These are phyloP conservation scores for Lachancea meyersii DNA, from an alignment of 805 yeast genomes.

Conservation along the genomic window DNA sequence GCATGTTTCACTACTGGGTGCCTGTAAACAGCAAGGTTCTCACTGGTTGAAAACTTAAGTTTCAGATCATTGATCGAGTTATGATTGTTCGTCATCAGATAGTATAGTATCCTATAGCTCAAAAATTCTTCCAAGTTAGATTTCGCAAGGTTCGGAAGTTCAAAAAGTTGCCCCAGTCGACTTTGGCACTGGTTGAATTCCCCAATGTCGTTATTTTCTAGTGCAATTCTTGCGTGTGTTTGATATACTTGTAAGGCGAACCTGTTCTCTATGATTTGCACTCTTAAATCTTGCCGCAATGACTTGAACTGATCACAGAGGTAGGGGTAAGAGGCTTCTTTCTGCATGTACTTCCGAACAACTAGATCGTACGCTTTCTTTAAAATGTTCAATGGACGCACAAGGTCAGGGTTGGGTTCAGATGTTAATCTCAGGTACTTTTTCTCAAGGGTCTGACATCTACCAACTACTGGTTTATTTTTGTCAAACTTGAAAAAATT, in stretches of 20 bases:
- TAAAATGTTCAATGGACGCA: constrained; percentile 65
- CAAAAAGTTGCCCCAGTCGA: constrained; percentile 61
- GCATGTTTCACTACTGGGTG: constrained; percentile 24
- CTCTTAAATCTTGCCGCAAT: constrained; percentile 86
- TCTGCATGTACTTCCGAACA: constrained; percentile 43
- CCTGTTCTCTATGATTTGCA: constrained; percentile 74
- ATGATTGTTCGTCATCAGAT: constrained; percentile 63
- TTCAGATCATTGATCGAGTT: constrained; percentile 22
- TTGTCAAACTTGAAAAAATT: constrained; percentile 31
- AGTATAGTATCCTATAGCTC: constrained; percentile 67
- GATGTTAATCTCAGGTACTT: constrained; percentile 79
- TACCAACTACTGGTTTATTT: constrained; percentile 50
- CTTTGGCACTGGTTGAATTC: constrained; percentile 95
- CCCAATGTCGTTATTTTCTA: constrained; percentile 78
- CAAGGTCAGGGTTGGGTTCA: constrained; percentile 79
- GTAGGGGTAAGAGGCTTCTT: constrained; percentile 61
- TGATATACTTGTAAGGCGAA: constrained; percentile 79
- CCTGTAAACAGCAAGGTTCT: constrained; percentile 13
- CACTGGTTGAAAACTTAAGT: constrained; percentile 9
- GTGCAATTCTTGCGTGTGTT: constrained; percentile 79
- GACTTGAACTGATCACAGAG: constrained; percentile 87
- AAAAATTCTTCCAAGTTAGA: constrained; percentile 55
- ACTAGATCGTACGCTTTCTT: constrained; percentile 51
- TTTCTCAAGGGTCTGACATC: constrained; percentile 62
- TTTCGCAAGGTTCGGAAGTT: constrained; percentile 31